These are phyloP conservation scores for Symbiodinium natans DNA, from an alignment of 73 alveolate species.

Conservation along the genomic window DNA sequence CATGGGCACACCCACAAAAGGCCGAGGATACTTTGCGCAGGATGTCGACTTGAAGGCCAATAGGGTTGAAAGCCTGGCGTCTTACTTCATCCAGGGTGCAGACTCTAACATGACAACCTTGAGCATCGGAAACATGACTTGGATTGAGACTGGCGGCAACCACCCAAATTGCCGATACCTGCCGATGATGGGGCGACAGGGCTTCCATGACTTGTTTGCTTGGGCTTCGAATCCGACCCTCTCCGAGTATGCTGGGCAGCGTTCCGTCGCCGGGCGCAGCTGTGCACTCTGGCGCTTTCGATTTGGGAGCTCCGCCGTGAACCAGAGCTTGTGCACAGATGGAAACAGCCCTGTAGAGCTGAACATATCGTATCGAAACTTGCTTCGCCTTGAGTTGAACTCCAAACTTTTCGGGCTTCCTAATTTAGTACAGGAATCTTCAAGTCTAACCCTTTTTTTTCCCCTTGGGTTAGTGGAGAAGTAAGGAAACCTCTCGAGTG, in stretches of 20 bases:
- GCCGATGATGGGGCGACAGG: constrained; percentile 48
- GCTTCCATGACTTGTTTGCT: constrained; percentile 13
- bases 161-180: constrained; percentile 29
- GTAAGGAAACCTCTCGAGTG: too few species aligned
- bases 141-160: constrained; percentile 32
- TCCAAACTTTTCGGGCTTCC: too few species aligned
- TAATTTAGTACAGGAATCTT: too few species aligned
- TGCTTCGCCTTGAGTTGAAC: too few species aligned
- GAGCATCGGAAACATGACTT: background rate
- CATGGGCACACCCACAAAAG: background rate
- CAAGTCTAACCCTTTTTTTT: too few species aligned
- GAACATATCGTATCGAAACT: too few species aligned
- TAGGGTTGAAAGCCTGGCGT: constrained; percentile 7
- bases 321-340: constrained; percentile 30
- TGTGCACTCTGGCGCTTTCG: constrained; percentile 43
- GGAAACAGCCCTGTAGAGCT: constrained; percentile 61
- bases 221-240: constrained; percentile 31
- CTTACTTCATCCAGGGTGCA: background rate
- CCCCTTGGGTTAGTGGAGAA: too few species aligned
- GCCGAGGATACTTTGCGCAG: constrained; percentile 22
- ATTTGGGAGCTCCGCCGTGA: background rate
- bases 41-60: constrained; percentile 17
- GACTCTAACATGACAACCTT: background rate
- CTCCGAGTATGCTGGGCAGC: constrained; percentile 34
- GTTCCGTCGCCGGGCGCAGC: constrained; percentile 12